A percentile compares a stretch with the other conserved stretches of the same genome.
These are phyloP conservation scores for Polygonum maritimum DNA, from an alignment of 148 eudicot genomes.

Conservation along the genomic window DNA sequence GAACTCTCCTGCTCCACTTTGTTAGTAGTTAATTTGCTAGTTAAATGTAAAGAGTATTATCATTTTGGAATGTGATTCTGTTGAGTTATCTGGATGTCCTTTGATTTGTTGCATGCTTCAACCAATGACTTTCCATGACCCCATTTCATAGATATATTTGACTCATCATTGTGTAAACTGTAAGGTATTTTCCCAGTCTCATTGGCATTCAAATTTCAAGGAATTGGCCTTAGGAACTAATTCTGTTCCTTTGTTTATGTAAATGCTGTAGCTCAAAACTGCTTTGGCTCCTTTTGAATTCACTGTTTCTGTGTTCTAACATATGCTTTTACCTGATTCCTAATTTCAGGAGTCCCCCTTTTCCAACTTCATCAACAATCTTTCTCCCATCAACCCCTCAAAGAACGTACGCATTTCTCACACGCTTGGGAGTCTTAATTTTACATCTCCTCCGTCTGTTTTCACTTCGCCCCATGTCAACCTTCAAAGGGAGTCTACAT, in stretches of 20 bases:
- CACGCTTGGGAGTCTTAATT: constrained; percentile 57
- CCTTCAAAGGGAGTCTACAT: constrained; percentile 51
- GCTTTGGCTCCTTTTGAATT: not conserved
- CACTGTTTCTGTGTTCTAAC: not conserved
- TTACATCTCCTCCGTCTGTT: constrained; percentile 71
- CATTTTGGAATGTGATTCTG: not conserved
- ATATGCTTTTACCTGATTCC: not conserved
- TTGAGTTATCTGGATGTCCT: not conserved
- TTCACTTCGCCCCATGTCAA: constrained; percentile 89
- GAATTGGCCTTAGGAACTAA: not conserved
- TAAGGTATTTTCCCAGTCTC: not conserved
- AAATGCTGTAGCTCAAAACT: not conserved
- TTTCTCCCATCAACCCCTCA: constrained; percentile 74
- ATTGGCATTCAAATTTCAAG: not conserved
- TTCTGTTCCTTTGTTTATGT: not conserved
- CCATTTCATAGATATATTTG: not conserved
- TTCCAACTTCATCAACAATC: constrained; percentile 66
- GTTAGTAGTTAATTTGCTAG: not conserved
- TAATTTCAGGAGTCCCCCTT: constrained; percentile 79
- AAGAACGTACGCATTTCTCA: constrained; percentile 59
- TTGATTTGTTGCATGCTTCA: not conserved
- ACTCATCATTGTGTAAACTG: not conserved
- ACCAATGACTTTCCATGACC: not conserved
- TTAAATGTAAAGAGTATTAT: not conserved
- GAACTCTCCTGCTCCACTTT: not conserved